Conservation (phyloP, 495 filamentous ascomycete species). For the Aspergillus bertholletiae region DNA sequence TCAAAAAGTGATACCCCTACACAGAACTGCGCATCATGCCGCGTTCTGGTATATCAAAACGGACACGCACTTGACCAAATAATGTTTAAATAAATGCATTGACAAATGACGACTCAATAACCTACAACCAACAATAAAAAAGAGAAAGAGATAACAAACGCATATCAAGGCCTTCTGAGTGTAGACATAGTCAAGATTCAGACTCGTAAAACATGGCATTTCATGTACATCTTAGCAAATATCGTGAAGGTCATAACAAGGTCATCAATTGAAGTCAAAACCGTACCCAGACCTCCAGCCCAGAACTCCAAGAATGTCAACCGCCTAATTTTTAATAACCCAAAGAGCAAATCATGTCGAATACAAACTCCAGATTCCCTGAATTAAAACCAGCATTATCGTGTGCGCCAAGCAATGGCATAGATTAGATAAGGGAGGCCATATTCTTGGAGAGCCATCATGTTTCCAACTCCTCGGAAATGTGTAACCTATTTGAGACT, state of each 20-base stretch:
- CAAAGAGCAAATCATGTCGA: constrained; percentile 6
- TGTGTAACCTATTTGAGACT: not conserved
- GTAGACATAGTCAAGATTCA: constrained; percentile 18
- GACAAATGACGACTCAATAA: not conserved
- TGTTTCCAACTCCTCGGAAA: not conserved
- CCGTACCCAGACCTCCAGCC: constrained; percentile 20
- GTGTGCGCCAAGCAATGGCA: not conserved
- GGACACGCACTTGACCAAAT: not conserved
- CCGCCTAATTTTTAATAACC: constrained; percentile 5
- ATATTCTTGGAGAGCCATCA: not conserved
- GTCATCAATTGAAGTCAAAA: constrained; percentile 34
- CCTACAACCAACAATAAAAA: too few relatives aligned
- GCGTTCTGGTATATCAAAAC: not conserved
- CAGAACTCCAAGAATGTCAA: constrained; percentile 34
- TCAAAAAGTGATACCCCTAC: not conserved
- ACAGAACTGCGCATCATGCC: not conserved
- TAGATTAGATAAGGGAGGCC: not conserved
- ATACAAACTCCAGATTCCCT: constrained; percentile 7
- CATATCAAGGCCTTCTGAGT: constrained; percentile 6
- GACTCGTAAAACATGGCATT: constrained; percentile 37
- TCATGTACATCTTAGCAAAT: constrained; percentile 45
- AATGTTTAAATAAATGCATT: not conserved
- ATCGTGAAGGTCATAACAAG: constrained; percentile 43
- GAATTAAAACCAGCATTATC: not conserved
- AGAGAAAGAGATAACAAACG: constrained; percentile 6